Base-by-base conservation (phyloP, 441 rosid genomes). In the Aleurites moluccanus region DNA sequence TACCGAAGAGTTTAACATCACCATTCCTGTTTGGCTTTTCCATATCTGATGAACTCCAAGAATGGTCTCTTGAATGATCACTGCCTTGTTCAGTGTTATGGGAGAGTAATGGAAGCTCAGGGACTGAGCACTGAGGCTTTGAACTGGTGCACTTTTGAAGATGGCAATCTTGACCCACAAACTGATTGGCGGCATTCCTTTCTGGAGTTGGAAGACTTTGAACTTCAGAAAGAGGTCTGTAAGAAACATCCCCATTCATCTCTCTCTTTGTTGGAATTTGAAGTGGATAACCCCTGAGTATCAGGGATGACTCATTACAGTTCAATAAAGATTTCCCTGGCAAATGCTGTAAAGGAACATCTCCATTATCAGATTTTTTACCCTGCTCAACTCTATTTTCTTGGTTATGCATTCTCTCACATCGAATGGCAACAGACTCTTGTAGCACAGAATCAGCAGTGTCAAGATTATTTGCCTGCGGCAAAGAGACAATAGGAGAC, bases 1-100 rank as follows among this genome's bases (percentile, higher is more conserved):
- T 86, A 64, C 99, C 98, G 84, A 94, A 96, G 23, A 92, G 85
- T 80, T 91, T 94, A 59, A 96, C 89, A 83, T 91, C 90, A 23
- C 92, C 93, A 80, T 81, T 90, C 78, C 87, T 82, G 81, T 82
- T 73, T 18, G 83, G 86, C 71, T 86, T 92, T 63, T 85, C 89
- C 23, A 78, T 64, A 70, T 88, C 91, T 64, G 88, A 83, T 42
- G 78, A 80, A 80, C 88, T 85, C 40, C 64, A 77, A 1, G 84
- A 82, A 73, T 76, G 86, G 66, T 81, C 71, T 80, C 78, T 85
- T 30, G 73, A 73, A 49, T 75, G 79, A 74, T 80, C 86, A 73
- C 75, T 82, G 63, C 73, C 69, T 50, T 84, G 85, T 40, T 84
- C 88, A 6, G 44, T 4, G n/a, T 67, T 79, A 52, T 78, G 85